Evolutionary conservation across 768 basidiomycete species (phyloP), one percentile per base, ranked within the genome.

Genomic region (Clitopilus hobsonii): DNA sequence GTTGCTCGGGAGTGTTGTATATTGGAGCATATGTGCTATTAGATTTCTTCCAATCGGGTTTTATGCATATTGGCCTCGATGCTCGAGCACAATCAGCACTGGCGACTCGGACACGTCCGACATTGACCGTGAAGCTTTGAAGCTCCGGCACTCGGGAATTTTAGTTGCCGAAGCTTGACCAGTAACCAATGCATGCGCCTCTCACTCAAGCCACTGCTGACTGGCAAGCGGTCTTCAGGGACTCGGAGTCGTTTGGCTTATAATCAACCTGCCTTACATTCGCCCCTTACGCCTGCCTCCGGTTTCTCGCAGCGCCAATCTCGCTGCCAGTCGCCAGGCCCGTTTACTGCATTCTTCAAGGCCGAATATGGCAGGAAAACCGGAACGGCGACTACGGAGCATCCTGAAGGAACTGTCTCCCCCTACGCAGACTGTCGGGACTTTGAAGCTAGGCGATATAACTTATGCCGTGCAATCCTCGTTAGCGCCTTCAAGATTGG

Each of bases 371-470:
- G 41, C 72, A 1, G 23, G 41, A n/a, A 36, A 23, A 8, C 66
- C 74, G 16, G 71, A 72, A 54, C 71, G 76, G 54, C 80, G 84
- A 13, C 69, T 86, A 14, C 73, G 75, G 29, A 78, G 77, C 47
- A 63, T 86, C 36, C 60, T 82, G 24, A 69, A 67, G 51, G 73
- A 72, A 49, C 68, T 85, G 24, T 64, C 70, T n/a, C 68, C 76
- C 2, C 58, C 75, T 2, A 67, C 69, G 29, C 64, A 67, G 20
- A 53, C 73, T 25, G 70, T 86, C 24, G 85, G 85, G 18, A 83
- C 75, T 4, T 66, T 88, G 38, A 80, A 75, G 58, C 71, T 86
- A 0, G 84, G 83, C 13, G 73, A 75, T 57, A 82, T 86, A 55
- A 73, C 74, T 4, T 83, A 77, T 57, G 78, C 84, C 10, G 74